These are phyloP conservation scores for Kalmusia sp. DNA, from an alignment of 2,329 filamentous ascomycete species.

Conservation along the genomic window DNA sequence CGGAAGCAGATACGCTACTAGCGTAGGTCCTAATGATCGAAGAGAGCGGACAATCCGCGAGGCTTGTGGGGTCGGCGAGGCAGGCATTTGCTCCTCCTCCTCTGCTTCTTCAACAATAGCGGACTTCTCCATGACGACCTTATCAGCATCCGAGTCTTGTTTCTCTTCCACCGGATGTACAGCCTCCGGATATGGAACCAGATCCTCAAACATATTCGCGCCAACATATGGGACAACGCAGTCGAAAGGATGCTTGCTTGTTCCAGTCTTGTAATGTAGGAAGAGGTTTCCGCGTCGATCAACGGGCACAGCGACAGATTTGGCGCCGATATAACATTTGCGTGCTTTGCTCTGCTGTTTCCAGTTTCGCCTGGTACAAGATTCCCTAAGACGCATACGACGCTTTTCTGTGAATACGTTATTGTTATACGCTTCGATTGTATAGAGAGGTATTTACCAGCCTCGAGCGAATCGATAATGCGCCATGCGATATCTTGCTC, in stretches of 20 bases:
- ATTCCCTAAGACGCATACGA: not conserved
- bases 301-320: not conserved
- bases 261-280: not conserved
- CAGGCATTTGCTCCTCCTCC: too few relatives aligned
- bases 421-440: not conserved
- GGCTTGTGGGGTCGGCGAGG: too few relatives aligned
- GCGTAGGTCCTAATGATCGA: too few relatives aligned
- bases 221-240: not conserved
- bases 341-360: not conserved
- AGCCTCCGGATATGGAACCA: not conserved
- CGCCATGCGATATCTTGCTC: not conserved
- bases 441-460: not conserved
- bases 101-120: too few relatives aligned
- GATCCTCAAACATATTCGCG: not conserved
- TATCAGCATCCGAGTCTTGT: not conserved
- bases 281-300: not conserved
- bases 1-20: too few relatives aligned
- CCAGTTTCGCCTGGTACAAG: not conserved
- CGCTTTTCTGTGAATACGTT: not conserved
- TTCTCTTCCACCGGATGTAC: not conserved
- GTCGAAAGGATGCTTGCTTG: not conserved
- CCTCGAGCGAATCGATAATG: not conserved
- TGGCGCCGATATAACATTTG: conserved; percentile 4
- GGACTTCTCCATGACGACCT: not conserved
- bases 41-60: too few relatives aligned